Base-by-base conservation (phyloP, 2,329 filamentous ascomycete species). In the Lasiodiplodia gonubiensis region DNA sequence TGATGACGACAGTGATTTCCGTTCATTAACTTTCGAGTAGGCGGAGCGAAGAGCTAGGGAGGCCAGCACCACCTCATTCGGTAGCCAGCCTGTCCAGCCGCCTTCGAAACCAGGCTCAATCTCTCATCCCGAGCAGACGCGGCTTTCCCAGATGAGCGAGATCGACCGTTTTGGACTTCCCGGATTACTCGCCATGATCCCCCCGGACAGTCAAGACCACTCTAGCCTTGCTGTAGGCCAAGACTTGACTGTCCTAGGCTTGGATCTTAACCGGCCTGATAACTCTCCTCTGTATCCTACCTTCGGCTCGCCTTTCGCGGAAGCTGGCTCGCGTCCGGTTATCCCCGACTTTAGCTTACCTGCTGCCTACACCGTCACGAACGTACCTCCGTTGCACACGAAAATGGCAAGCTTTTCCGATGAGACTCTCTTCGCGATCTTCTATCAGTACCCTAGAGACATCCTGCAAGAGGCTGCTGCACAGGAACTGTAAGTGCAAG, bases 371-470 rank as follows among this genome's bases (percentile, higher is more conserved):
- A 87, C 83, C 12, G 89, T 91, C 11, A 86, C 84, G 67, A 91
- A 90, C 72, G 88, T 90, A 12, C 88, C 89, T 61, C 83, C 86
- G 8, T 79, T 90, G 23, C 83, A 86, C 66, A 81, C 82, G 57
- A 86, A 88, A 68, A 86, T 89, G 70, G 78, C 82, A 3, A 85
- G 84, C 66, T 89, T 89, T 76, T 85, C 82, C 51, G 83, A 88
- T 70, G 89, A 91, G 74, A 90, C 89, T 0, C 80, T 91, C 4
- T 89, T 91, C 74, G 88, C 87, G 74, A 89, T 90, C 68, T 91
- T 91, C 81, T 91, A 90, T 78, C 88, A 87, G 70, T 86, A 87
- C 80, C 88, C 88, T 16, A 82, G 86, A 68, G 88, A 90, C 72
- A 84, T 89, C 66, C 82, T 88, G 75, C 89, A 91, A 74, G 89